Percentiles rank a stretch among this genome's conserved stretches.
These are phyloP conservation scores for Codiaeum variegatum DNA, from an alignment of 441 rosid species.

Conservation along the genomic window DNA sequence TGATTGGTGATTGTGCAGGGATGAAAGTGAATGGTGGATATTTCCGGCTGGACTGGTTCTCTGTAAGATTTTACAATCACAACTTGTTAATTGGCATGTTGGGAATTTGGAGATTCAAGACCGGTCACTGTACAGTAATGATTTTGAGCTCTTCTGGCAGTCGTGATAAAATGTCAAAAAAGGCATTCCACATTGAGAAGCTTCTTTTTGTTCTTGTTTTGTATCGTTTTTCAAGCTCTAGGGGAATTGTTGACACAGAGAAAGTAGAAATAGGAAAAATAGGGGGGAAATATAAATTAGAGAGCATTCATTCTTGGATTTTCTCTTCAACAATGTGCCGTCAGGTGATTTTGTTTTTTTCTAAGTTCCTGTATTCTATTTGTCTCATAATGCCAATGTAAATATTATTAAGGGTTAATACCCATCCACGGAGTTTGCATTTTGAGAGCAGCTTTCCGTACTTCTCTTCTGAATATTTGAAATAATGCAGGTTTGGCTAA, in stretches of 20 bases:
- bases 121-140: conserved; percentile 90
- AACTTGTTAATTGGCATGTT: conserved; percentile 90
- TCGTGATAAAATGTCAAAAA: conserved; percentile 44
- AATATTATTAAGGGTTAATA: conserved; percentile 15
- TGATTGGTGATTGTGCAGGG: conserved; percentile 53
- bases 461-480: too few relatives aligned
- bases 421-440: not conserved
- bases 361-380: not conserved
- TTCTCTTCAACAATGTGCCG: conserved; percentile 12
- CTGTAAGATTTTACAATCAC: conserved; percentile 89
- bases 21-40: conserved; percentile 99
- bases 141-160: conserved; percentile 94
- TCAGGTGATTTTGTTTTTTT: not conserved
- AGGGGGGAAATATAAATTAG: conserved; percentile 12
- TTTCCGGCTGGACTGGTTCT: conserved; percentile 92
- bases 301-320: conserved; percentile 25
- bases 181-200: conserved; percentile 25
- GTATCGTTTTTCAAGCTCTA: conserved; percentile 26
- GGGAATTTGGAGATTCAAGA: conserved; percentile 99
- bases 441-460: not conserved
- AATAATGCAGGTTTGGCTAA: too few relatives aligned
- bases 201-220: conserved; percentile 22
- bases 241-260: conserved; percentile 31
- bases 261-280: conserved; percentile 26
- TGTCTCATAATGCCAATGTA: conserved; percentile 13